Evolutionary conservation across 2,329 filamentous ascomycete species (phyloP), one percentile per base, ranked within the genome.

Genomic region (Ophiosphaerella narmari): DNA sequence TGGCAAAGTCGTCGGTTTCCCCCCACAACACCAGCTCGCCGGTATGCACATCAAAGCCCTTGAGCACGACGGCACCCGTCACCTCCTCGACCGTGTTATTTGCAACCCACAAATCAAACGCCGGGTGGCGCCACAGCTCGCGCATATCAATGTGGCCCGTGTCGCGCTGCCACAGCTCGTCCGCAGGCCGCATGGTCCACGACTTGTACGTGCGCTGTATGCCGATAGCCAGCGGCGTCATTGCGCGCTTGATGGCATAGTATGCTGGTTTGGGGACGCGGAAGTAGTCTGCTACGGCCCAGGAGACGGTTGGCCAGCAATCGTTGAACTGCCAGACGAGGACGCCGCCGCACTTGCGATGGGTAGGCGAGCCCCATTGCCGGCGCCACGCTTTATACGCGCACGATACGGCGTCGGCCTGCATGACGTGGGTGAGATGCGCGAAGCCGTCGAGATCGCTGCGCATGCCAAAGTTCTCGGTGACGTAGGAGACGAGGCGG

Each of bases 251-350:
- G 57, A 91, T 87, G 0, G 88, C 84, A 66, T 84, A 91, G 73
- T 90, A 93, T 1, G 89, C 87, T 43, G 85, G 84, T 72, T 93
- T 93, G 7, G 88, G 89, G 1, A 89, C 83, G 13, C 88, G 82
- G 65, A 87, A 87, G 74, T 89, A 91, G 68, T 93, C 90, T 46
- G 85, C 85, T 50, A 93, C 89, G 7, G 87, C 77, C 86, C 86
- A 93, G 7, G 86, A 90, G 1, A 88, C 91, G 24, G 89, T 88
- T 0, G 89, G 89, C 88, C 89, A 93, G 76, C 89, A 92, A 74
- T 93, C 90, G 65, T 93, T 92, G 59, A 90, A 83, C 74, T 93
- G 90, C 89, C 89, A 93, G 9, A 92, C 86, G 23, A 93, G 77
- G 1, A 87, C 88, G 18, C 89, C 90, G 37, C 83, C 87, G 58